Evolutionary conservation across 2,329 filamentous ascomycete species (phyloP).

Genomic region (Aulographum hederae): DNA sequence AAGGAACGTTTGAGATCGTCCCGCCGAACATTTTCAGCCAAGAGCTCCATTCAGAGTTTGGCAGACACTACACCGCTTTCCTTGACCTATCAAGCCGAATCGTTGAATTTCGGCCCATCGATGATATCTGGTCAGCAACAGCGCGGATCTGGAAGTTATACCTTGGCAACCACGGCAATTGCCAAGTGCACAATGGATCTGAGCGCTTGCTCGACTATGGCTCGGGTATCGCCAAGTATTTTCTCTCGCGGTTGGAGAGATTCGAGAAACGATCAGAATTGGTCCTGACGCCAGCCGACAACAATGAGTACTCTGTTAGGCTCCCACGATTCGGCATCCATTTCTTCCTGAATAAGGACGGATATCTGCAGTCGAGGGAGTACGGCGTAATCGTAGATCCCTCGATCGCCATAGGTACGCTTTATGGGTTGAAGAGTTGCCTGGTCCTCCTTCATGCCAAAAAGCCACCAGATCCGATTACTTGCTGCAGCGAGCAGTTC

Average conservation of each 20-base stretch:
- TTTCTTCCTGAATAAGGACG: slow-evolving; percentile 30
- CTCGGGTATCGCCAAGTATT: slow-evolving; percentile 17
- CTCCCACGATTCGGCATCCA: slow-evolving; percentile 33
- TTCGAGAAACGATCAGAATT: slow-evolving; percentile 23
- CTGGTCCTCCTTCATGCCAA: slow-evolving; percentile 32
- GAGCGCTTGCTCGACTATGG: too few species aligned
- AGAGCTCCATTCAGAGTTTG: too few species aligned
- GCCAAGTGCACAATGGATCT: too few species aligned
- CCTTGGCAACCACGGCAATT: too few species aligned
- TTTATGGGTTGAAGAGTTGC: slow-evolving; percentile 41
- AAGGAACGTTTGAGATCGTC: too few species aligned
- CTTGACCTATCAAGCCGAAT: too few species aligned
- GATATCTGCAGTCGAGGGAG: slow-evolving; percentile 28
- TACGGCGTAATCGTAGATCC: slow-evolving; percentile 34
- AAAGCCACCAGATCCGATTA: slow-evolving; percentile 24
- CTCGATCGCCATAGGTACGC: slow-evolving; percentile 40
- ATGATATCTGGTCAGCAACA: too few species aligned
- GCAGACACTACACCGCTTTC: too few species aligned
- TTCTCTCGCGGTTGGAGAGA: slow-evolving; percentile 30
- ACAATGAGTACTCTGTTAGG: slow-evolving; percentile 26
- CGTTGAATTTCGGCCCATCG: too few species aligned
- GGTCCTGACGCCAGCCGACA: neutral
- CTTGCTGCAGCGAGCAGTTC: slow-evolving; percentile 12
- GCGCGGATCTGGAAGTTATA: too few species aligned
- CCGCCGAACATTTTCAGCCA: too few species aligned